Percentiles rank a stretch among this genome's conserved stretches.
These are phyloP conservation scores for Paradendryphiella salina DNA, from an alignment of 2,329 filamentous ascomycete species.

Conservation along the genomic window DNA sequence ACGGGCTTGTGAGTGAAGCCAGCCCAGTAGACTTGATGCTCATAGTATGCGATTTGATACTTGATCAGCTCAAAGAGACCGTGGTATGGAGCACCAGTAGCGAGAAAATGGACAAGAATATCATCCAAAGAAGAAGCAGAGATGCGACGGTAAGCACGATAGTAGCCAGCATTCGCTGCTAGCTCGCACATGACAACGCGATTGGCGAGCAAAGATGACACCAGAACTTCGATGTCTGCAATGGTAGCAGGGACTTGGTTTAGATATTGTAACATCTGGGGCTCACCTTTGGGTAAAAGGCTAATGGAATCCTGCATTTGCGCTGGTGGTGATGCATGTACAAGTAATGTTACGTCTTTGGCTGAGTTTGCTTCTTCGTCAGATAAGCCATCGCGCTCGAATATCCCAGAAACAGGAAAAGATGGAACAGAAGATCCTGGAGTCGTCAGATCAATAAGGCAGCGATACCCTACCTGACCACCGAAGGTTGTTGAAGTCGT, in stretches of 20 bases:
- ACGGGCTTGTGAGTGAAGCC: not conserved
- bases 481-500: not conserved
- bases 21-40: not conserved
- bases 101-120: conserved; percentile 5
- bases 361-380: too few relatives aligned
- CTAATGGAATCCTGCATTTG: not conserved
- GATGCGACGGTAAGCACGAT: conserved; percentile 1
- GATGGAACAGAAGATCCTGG: not conserved
- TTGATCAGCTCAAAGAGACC: not conserved
- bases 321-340: too few relatives aligned
- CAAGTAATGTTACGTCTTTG: not conserved
- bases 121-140: not conserved
- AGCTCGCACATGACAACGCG: conserved; percentile 1
- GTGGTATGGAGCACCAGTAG: conserved; percentile 1
- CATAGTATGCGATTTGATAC: not conserved
- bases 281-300: not conserved
- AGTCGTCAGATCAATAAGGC: conserved; percentile 1
- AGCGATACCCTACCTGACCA: not conserved
- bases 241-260: not conserved
- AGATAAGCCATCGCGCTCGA: not conserved
- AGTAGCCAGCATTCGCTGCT: conserved; percentile 7
- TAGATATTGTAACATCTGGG: conserved; percentile 3
- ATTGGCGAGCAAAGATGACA: conserved; percentile 3
- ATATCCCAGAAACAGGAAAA: not conserved
- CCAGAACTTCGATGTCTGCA: conserved; percentile 6